These are phyloP conservation scores for Scedosporium aurantiacum DNA, from an alignment of 2,329 filamentous ascomycete genomes.

Conservation along the genomic window DNA sequence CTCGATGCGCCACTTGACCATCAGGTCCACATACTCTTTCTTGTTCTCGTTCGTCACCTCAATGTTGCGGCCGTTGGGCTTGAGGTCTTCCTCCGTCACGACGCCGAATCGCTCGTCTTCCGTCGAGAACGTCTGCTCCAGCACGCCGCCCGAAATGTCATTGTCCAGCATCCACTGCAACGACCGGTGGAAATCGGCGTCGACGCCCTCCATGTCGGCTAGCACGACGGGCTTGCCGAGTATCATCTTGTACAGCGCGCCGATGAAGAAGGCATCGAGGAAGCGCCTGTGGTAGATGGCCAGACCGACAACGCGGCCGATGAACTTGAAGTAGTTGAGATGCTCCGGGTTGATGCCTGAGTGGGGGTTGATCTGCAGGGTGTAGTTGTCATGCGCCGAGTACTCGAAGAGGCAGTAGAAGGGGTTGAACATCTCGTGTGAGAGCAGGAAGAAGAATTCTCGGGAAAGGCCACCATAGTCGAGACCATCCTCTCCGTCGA, in stretches of 20 bases:
- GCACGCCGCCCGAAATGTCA: constrained; percentile 80
- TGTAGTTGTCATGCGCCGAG: constrained; percentile 99
- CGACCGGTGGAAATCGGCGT: constrained; percentile 94
- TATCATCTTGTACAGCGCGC: constrained; percentile 99
- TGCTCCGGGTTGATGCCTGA: constrained; percentile 99
- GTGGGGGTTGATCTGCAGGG: constrained; percentile 97
- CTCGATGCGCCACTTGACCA: constrained; percentile 98
- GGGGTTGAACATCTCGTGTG: constrained; percentile 99
- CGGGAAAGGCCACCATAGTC: constrained; percentile 95
- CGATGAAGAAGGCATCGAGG: constrained; percentile 97
- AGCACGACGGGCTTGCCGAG: constrained; percentile 83
- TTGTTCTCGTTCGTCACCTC: constrained; percentile 98
- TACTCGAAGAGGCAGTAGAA: constrained; percentile 99
- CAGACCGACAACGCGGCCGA: constrained; percentile 89
- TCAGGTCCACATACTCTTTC: constrained; percentile 94
- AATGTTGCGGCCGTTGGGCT: constrained; percentile 79
- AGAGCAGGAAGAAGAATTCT: constrained; percentile 99
- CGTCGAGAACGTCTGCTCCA: constrained; percentile 93
- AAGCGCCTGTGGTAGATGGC: constrained; percentile 98
- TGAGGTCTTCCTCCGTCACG: constrained; percentile 85
- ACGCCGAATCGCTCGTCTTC: constrained; percentile 97
- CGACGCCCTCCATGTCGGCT: constrained; percentile 97
- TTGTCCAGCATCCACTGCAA: constrained; percentile 98
- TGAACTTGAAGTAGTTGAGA: constrained; percentile 99
- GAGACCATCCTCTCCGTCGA: constrained; percentile 93